Evolutionary conservation across 768 basidiomycete genomes (phyloP).

Genomic region (Baorangia bicolor): DNA sequence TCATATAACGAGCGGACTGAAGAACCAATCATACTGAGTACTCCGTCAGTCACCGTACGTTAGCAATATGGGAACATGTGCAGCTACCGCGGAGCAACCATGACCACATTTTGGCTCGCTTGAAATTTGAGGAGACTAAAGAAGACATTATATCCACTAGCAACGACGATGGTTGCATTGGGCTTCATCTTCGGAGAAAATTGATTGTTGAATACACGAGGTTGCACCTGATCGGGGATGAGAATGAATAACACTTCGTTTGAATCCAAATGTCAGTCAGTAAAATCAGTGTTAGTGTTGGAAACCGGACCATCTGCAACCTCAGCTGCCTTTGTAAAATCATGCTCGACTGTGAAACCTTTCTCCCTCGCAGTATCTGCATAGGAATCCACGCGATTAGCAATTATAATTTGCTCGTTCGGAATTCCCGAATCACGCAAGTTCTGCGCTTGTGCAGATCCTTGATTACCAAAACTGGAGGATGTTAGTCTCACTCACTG

Average conservation of each 20-base stretch:
- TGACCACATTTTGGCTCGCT: slow-evolving; percentile 55
- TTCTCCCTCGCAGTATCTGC: slow-evolving; percentile 55
- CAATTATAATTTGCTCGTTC: slow-evolving; percentile 59
- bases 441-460: slow-evolving; percentile 66
- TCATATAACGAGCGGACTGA: slow-evolving; percentile 61
- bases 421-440: slow-evolving; percentile 61
- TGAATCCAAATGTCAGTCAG: background rate
- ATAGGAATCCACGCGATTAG: slow-evolving; percentile 57
- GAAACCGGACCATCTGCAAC: slow-evolving; percentile 49
- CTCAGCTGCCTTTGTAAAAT: slow-evolving; percentile 54
- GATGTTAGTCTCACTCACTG: background rate
- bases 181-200: slow-evolving; percentile 51
- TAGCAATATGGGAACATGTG: background rate
- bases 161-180: slow-evolving; percentile 51
- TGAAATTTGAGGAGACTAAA: slow-evolving; percentile 56
- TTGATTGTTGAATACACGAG: slow-evolving; percentile 57
- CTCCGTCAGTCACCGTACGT: background rate
- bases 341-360: slow-evolving; percentile 56
- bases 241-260: slow-evolving; percentile 55
- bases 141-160: slow-evolving; percentile 67
- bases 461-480: slow-evolving; percentile 61
- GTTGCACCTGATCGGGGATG: slow-evolving; percentile 65
- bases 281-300: background rate
- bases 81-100: slow-evolving; percentile 58
- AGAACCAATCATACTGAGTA: slow-evolving; percentile 60